Base-by-base conservation (phyloP, 179 eudicot species). In the Corrigiola litoralis region DNA sequence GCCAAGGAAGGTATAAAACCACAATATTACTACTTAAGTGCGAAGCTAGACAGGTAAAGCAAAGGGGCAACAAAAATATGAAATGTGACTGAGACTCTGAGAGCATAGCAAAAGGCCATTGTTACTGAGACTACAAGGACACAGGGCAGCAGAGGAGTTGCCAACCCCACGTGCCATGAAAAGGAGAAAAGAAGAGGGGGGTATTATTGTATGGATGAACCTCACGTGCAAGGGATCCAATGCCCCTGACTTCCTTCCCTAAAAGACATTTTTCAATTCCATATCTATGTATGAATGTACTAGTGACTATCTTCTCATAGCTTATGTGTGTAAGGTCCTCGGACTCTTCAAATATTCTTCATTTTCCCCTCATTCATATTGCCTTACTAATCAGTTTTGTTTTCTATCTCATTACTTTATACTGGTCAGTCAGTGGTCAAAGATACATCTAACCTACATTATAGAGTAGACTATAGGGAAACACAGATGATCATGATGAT, bases 211-310 rank as follows among this genome's bases (percentile, higher is more conserved):
- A 70, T 51, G 71, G 71, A 72, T 70, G 75, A 72, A 60, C 36
- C 75, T 86, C 89, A 88, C 92, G 83, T 86, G 95, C 87, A 84
- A 77, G 74, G 80, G 77, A 79, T 85, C 85, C 82, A 75, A 79
- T 76, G 83, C 66, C 59, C 62, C 23, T 21, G 25, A 74, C 75
- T 61, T 65, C 51, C 67, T 65, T 32, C 23, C 49, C 45, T 34
- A 29, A 45, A 32, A 48, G 28, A 42, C 57, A 61, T 38, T 13
- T 41, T 54, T 51, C 11, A 18, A 20, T 37, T 59, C n/a, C 27
- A 24, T 0, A 9, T 33, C 24, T 41, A 17, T n/a, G 59, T 34
- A 18, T 32, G 44, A 1, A 23, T 55, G 31, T 34, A 47, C 36
- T 41, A 8, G 28, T 29, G 12, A 14, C 31, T 33, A 4, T 42